Conservation (phyloP, 306 rosid species). For the Cucurbita pepo region DNA sequence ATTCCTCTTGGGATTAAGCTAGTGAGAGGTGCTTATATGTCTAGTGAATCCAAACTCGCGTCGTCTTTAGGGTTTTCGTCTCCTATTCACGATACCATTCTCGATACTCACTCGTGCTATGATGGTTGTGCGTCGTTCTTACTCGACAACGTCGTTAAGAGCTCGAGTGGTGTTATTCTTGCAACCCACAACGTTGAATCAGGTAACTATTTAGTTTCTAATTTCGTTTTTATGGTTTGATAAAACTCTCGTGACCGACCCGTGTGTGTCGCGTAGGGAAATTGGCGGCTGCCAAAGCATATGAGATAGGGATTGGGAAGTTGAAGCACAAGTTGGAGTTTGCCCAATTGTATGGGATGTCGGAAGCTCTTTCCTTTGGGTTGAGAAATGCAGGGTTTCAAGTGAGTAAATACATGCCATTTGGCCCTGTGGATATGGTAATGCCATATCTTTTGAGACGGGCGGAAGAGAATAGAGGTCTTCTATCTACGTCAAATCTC, state of each 20-base stretch:
- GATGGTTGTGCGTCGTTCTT: constrained; percentile 47
- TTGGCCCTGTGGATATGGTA: constrained; percentile 60
- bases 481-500: constrained; percentile 49
- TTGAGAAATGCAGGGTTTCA: constrained; percentile 81
- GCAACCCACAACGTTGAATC: constrained; percentile 86
- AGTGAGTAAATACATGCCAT: constrained; percentile 94
- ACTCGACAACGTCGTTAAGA: constrained; percentile 49
- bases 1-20: constrained; percentile 66
- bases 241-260: too few relatives aligned
- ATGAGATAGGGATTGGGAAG: constrained; percentile 58
- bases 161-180: constrained; percentile 52
- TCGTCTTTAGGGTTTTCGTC: constrained; percentile 42
- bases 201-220: constrained; percentile 16
- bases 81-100: constrained; percentile 56
- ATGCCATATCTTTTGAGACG: constrained; percentile 81
- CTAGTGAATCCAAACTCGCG: constrained; percentile 45
- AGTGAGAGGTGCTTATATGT: constrained; percentile 94
- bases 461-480: constrained; percentile 87
- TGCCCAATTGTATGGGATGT: constrained; percentile 85
- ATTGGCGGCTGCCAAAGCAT: constrained; percentile 62
- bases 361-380: constrained; percentile 74
- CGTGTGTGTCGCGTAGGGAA: constrained; percentile 25
- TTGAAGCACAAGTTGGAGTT: constrained; percentile 65
- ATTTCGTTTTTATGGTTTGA: too few relatives aligned
- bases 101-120: constrained; percentile 61